Conservation (phyloP, 352 stramenopile species). For the Phytophthora colocasiae region DNA sequence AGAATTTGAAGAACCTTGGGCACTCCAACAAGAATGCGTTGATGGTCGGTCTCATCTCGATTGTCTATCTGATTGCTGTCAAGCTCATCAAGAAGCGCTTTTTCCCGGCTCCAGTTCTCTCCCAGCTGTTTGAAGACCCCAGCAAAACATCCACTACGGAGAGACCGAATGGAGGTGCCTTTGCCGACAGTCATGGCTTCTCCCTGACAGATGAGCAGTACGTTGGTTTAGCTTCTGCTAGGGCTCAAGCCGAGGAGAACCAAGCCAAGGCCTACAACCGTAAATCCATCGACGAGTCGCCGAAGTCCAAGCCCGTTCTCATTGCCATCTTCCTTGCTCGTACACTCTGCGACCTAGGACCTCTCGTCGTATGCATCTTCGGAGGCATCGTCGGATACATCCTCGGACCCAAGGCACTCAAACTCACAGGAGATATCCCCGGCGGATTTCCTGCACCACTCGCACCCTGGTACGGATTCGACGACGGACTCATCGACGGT, state of each 20-base stretch:
- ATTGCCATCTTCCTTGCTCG: constrained; percentile 41
- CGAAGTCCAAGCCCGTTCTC: constrained; percentile 27
- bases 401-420: constrained; percentile 64
- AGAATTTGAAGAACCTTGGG: constrained; percentile 58
- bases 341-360: constrained; percentile 58
- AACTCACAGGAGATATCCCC: constrained; percentile 73
- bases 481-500: constrained; percentile 44
- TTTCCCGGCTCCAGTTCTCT: constrained; percentile 36
- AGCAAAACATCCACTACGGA: constrained; percentile 21
- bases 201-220: constrained; percentile 57
- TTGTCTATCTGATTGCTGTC: constrained; percentile 58
- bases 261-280: constrained; percentile 9
- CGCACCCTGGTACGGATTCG: constrained; percentile 58
- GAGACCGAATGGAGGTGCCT: constrained; percentile 4
- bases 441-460: constrained; percentile 61
- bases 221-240: constrained; percentile 9
- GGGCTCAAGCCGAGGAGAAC: constrained; percentile 9
- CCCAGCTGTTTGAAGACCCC: constrained; percentile 21
- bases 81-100: constrained; percentile 47
- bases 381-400: constrained; percentile 58
- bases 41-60: constrained; percentile 59
- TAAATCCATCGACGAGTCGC: constrained; percentile 20
- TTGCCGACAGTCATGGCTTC: constrained; percentile 44
- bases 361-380: constrained; percentile 74
- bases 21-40: constrained; percentile 80